Conservation (phyloP, 371 early-diverging fungal species). For the Actinomortierella ambigua region DNA sequence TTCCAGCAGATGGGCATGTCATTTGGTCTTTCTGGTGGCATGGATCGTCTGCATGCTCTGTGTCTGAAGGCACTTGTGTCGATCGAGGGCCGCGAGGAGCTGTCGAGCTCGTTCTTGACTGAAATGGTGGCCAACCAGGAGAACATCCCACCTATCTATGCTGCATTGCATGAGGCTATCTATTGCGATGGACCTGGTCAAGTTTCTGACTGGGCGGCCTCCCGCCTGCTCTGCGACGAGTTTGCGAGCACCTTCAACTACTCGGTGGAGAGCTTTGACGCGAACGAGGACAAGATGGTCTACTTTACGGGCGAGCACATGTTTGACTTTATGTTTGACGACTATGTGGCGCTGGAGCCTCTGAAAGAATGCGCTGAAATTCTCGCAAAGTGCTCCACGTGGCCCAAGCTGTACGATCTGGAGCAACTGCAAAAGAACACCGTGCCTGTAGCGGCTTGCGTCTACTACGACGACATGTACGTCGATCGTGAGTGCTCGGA, state of each 20-base stretch:
- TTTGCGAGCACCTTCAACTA: constrained; percentile 52
- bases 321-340: constrained; percentile 80
- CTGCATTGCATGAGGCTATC: constrained; percentile 73
- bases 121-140: constrained; percentile 38
- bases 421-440: constrained; percentile 54
- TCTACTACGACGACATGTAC: constrained; percentile 78
- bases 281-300: constrained; percentile 46
- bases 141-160: constrained; percentile 58
- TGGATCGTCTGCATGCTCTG: constrained; percentile 64
- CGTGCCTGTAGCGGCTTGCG: constrained; percentile 70
- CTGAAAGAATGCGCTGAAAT: constrained; percentile 66
- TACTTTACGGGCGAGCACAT: constrained; percentile 67
- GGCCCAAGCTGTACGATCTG: constrained; percentile 67
- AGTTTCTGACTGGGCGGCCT: constrained; percentile 70
- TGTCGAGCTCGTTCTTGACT: constrained; percentile 57
- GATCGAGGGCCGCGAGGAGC: constrained; percentile 51
- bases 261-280: constrained; percentile 58
- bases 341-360: constrained; percentile 66
- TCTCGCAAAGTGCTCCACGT: constrained; percentile 59
- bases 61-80: constrained; percentile 59
- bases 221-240: constrained; percentile 45
- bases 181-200: constrained; percentile 66
- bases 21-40: constrained; percentile 73
- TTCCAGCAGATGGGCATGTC: constrained; percentile 74
- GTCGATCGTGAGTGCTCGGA: constrained; percentile 66